Evolutionary conservation across 208 protist species (phyloP).

Genomic region (Leptomonas seymouri): DNA sequence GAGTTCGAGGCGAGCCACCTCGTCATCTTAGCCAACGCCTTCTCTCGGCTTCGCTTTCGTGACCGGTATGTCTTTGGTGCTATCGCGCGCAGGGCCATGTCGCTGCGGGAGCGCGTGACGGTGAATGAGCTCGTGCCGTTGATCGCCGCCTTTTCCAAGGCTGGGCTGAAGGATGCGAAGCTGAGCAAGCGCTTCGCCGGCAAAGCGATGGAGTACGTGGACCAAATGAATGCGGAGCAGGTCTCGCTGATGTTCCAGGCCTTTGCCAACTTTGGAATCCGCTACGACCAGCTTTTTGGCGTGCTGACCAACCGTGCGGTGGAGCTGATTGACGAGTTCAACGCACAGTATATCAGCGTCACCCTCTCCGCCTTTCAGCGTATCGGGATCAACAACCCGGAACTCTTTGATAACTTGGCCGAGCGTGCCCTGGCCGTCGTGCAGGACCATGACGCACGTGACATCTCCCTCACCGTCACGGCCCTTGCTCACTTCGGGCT

Average conservation of each 20-base stretch:
- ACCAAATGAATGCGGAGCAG: conserved; percentile 92
- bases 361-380: conserved; percentile 90
- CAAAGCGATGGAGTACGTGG: conserved; percentile 93
- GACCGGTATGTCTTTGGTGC: conserved; percentile 84
- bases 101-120: conserved; percentile 87
- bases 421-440: conserved; percentile 90
- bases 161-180: conserved; percentile 84
- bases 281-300: conserved; percentile 93
- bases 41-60: conserved; percentile 76
- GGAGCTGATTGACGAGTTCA: conserved; percentile 93
- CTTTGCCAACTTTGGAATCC: conserved; percentile 90
- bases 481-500: conserved; percentile 92
- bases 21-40: conserved; percentile 86
- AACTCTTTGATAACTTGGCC: conserved; percentile 92
- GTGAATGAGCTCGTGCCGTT: conserved; percentile 91
- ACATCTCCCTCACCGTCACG: conserved; percentile 85
- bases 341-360: conserved; percentile 90
- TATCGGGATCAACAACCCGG: conserved; percentile 93
- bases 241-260: conserved; percentile 89
- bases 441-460: conserved; percentile 87
- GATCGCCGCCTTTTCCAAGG: conserved; percentile 86
- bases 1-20: conserved; percentile 91
- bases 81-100: conserved; percentile 86
- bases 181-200: conserved; percentile 88
- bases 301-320: conserved; percentile 93